Evolutionary conservation across 2,329 filamentous ascomycete species (phyloP).

Genomic region (Aspergillus floridensis): DNA sequence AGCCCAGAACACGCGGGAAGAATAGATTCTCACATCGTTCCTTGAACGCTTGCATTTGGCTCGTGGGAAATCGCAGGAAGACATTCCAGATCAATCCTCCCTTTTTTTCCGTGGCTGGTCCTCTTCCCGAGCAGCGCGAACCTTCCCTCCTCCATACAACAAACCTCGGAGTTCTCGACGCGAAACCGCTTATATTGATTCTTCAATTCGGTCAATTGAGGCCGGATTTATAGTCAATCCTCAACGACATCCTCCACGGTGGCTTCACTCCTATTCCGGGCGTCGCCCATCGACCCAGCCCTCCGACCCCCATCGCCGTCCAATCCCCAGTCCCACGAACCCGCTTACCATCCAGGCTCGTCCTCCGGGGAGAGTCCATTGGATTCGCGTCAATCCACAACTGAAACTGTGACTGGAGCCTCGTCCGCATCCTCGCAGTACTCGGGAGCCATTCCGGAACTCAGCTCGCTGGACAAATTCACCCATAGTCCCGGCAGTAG

Average conservation of each 20-base stretch:
- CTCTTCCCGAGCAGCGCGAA: slow-evolving; percentile 14
- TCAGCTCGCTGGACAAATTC: slow-evolving; percentile 30
- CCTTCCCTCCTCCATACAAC: slow-evolving; percentile 8
- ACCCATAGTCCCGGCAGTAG: slow-evolving; percentile 23
- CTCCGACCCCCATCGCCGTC: slow-evolving; percentile 50
- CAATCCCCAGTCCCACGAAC: slow-evolving; percentile 31
- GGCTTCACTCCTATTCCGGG: slow-evolving; percentile 58
- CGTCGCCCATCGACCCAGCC: slow-evolving; percentile 55
- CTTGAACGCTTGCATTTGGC: slow-evolving; percentile 6
- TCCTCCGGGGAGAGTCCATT: slow-evolving; percentile 47
- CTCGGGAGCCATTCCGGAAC: slow-evolving; percentile 35
- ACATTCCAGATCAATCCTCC: slow-evolving; percentile 19
- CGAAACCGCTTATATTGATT: not conserved
- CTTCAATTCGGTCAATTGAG: slow-evolving; percentile 32
- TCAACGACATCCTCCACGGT: slow-evolving; percentile 57
- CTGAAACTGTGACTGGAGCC: slow-evolving; percentile 45
- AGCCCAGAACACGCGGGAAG: slow-evolving; percentile 1
- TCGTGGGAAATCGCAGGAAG: slow-evolving; percentile 11
- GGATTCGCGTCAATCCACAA: slow-evolving; percentile 47
- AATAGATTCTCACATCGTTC: slow-evolving; percentile 1
- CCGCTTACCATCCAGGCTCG: slow-evolving; percentile 43
- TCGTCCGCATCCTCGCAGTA: slow-evolving; percentile 54
- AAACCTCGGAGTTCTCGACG: not conserved
- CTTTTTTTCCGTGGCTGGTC: slow-evolving; percentile 25
- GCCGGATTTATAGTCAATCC: slow-evolving; percentile 34